These are phyloP conservation scores for Setaria viridis DNA, from an alignment of 202 grass and related monocot species.

Conservation along the genomic window DNA sequence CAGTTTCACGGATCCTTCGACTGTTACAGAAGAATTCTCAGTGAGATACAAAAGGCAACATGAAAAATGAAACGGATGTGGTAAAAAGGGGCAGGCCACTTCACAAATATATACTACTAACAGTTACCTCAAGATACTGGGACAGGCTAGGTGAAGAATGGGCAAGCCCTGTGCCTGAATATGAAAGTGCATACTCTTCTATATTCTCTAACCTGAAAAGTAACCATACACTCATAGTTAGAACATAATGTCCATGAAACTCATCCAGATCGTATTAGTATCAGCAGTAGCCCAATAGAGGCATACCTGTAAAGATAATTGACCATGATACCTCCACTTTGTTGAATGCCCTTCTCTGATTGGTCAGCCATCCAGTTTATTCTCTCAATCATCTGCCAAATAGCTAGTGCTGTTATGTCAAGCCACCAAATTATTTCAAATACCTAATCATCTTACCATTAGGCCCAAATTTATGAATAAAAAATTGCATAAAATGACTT, in stretches of 20 bases:
- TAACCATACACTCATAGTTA: slow-evolving; percentile 23
- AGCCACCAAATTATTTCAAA: neutral
- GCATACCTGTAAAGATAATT: slow-evolving; percentile 92
- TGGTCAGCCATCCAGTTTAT: slow-evolving; percentile 98
- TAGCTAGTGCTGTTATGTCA: slow-evolving; percentile 12
- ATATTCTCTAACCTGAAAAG: slow-evolving; percentile 78
- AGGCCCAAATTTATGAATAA: neutral
- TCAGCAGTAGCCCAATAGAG: slow-evolving; percentile 20
- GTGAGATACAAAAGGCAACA: slow-evolving; percentile 7
- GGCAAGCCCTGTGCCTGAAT: slow-evolving; percentile 68
- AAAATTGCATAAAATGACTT: neutral
- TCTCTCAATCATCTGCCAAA: slow-evolving; percentile 77
- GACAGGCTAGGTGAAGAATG: slow-evolving; percentile 63
- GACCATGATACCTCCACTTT: slow-evolving; percentile 98
- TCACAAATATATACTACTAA: neutral
- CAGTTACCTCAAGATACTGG: slow-evolving; percentile 71
- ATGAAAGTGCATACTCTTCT: slow-evolving; percentile 74
- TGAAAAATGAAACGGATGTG: neutral
- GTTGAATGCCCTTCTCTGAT: slow-evolving; percentile 90
- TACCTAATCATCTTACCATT: neutral
- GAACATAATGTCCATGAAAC: slow-evolving; percentile 25
- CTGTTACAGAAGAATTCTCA: slow-evolving; percentile 23
- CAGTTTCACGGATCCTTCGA: neutral
- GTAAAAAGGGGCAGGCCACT: neutral
- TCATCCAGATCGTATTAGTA: slow-evolving; percentile 9